Base-by-base conservation (phyloP, 225 moss, liverwort and hornwort species). In the Polytrichum commune region DNA sequence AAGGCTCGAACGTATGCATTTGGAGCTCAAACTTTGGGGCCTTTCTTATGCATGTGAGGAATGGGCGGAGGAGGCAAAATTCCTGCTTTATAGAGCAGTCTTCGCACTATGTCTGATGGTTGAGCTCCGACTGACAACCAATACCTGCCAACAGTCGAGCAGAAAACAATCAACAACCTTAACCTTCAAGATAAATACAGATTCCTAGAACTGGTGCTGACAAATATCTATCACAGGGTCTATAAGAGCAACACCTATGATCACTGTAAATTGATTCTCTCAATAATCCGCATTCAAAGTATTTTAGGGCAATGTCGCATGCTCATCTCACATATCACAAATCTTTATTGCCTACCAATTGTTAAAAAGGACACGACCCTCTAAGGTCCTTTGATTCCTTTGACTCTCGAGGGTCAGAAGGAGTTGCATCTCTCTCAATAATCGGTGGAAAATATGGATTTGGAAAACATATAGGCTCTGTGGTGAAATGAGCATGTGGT, bases 51-150 rank as follows among this genome's bases (percentile, higher is more conserved):
- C 74, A 80, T 80, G 66, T 84, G 69, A 71, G 92, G 88, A 73
- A 79, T 55, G 8, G 97, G 91, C 38, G 97, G 94, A 77, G 86
- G 80, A 30, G 97, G 94, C 73, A 98, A 81, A 33, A 98, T 81
- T 54, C 94, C 94, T 38, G 90, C 97, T 79, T 91, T 90, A 73
- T 85, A 77, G 18, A 98, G 91, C 54, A 98, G 53, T 78, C 86
- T 88, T 73, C 94, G 83, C 6, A 98, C 97, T 27, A 89, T 88
- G 25, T 98, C 86, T 22, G 97, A 98, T 10, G 97, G 94, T 76
- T 94, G 97, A 70, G 97, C 97, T 80, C 94, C 97, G 55, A 98
- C 94, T 29, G 97, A 98, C 71, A 98, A 80, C 97, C 97, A 98
- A 66, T 98, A 94, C 63, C 90, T 94, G 82, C 86, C 75, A 62